phyloP scores from a whole-genome alignment of 2,329 filamentous ascomycete genomes.

The Diaporthe batatas region DNA sequence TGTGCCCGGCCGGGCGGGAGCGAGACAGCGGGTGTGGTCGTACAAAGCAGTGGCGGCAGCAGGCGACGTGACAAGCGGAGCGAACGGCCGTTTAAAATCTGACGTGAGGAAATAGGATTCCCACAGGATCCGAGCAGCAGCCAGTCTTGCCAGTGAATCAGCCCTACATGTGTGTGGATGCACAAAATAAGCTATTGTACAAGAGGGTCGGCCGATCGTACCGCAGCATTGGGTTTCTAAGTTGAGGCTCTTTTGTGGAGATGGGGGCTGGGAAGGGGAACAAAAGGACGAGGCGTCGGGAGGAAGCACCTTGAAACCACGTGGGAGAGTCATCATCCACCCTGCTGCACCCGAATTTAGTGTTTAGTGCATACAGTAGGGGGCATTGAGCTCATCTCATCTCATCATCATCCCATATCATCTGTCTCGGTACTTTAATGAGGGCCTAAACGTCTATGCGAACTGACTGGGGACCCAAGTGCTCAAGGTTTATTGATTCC shows the following conservation, averaged over 20 bases:
- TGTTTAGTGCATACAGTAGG: constrained; percentile 12
- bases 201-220: constrained; percentile 16
- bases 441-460: not conserved
- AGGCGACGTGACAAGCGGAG: constrained; percentile 22
- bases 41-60: not conserved
- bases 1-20: constrained; percentile 19
- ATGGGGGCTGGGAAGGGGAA: not conserved
- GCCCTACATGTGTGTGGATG: constrained; percentile 24
- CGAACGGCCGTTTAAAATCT: constrained; percentile 32
- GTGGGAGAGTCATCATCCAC: constrained; percentile 15
- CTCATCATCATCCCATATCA: constrained; percentile 5
- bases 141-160: constrained; percentile 2
- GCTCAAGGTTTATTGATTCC: not conserved
- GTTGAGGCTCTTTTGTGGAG: constrained; percentile 31
- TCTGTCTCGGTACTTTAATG: not conserved
- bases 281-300: not conserved
- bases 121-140: constrained; percentile 27
- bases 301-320: constrained; percentile 12
- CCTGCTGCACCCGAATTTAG: constrained; percentile 1
- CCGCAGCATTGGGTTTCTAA: constrained; percentile 24
- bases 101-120: constrained; percentile 21
- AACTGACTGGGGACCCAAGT: not conserved
- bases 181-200: constrained; percentile 26
- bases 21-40: not conserved
- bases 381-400: constrained; percentile 13